Evolutionary conservation across 176 grass and related monocot species (phyloP).

Genomic region (Oryza glaberrima): DNA sequence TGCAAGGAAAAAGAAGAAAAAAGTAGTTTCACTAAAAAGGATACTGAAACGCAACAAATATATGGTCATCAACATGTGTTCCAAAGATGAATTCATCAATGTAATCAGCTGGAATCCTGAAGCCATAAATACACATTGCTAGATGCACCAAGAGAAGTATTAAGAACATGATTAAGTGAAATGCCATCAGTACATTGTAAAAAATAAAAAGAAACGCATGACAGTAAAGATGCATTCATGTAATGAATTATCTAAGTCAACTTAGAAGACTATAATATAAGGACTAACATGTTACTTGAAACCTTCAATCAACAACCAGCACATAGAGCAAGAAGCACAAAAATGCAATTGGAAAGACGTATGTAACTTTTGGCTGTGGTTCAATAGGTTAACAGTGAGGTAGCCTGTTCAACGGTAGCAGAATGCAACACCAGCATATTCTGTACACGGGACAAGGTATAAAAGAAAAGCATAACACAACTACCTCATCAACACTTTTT

Average conservation of each 20-base stretch:
- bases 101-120: not conserved
- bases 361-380: not conserved
- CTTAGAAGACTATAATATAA: conserved; percentile 15
- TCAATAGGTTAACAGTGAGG: not conserved
- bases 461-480: conserved; percentile 28
- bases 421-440: not conserved
- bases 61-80: not conserved
- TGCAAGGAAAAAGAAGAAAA: not conserved
- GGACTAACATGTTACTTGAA: not conserved
- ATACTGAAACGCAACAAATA: conserved; percentile 6
- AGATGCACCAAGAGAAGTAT: not conserved
- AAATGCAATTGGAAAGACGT: not conserved
- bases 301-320: conserved; percentile 6
- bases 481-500: conserved; percentile 82
- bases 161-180: not conserved
- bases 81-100: not conserved
- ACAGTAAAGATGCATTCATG: not conserved
- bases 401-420: not conserved
- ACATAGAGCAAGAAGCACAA: conserved; percentile 1
- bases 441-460: not conserved
- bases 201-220: conserved; percentile 11
- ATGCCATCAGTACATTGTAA: not conserved
- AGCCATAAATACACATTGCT: conserved; percentile 2
- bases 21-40: conserved; percentile 15
- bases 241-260: conserved; percentile 2